Evolutionary conservation across 2,329 filamentous ascomycete species (phyloP).

Genomic region (Leptographium flavum): DNA sequence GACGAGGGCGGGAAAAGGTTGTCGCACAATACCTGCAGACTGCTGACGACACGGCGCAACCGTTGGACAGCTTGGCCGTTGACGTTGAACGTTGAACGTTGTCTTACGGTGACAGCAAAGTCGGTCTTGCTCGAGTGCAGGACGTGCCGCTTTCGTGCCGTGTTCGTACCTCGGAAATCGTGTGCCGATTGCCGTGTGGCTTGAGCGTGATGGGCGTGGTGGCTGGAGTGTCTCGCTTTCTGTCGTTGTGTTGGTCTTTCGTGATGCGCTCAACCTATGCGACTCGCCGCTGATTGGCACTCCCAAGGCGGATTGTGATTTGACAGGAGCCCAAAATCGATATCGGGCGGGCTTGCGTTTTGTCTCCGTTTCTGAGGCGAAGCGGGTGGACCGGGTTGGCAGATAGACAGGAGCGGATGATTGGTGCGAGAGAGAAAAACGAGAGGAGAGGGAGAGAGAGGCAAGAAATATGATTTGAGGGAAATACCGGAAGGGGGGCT

Average conservation of each 20-base stretch:
- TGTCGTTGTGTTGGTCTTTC: slow-evolving; percentile 1
- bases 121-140: background rate
- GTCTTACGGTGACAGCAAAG: too few species aligned
- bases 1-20: background rate
- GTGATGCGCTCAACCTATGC: too few species aligned
- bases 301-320: slow-evolving; percentile 5
- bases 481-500: slow-evolving; percentile 22
- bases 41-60: slow-evolving; percentile 1
- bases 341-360: background rate
- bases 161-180: background rate
- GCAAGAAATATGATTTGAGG: slow-evolving; percentile 39
- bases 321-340: background rate
- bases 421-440: slow-evolving; percentile 13
- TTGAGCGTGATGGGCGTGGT: background rate
- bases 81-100: background rate
- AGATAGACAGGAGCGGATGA: slow-evolving; percentile 23
- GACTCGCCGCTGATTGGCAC: slow-evolving; percentile 10
- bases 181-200: background rate
- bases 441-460: slow-evolving; percentile 8
- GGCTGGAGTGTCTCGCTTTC: background rate
- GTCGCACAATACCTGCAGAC: background rate
- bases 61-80: background rate
- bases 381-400: slow-evolving; percentile 25
- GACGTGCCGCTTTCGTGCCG: background rate
- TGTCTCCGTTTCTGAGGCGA: background rate